phyloP scores from a whole-genome alignment of 2,329 filamentous ascomycete genomes.

The Rhynchosporium graminicola region DNA sequence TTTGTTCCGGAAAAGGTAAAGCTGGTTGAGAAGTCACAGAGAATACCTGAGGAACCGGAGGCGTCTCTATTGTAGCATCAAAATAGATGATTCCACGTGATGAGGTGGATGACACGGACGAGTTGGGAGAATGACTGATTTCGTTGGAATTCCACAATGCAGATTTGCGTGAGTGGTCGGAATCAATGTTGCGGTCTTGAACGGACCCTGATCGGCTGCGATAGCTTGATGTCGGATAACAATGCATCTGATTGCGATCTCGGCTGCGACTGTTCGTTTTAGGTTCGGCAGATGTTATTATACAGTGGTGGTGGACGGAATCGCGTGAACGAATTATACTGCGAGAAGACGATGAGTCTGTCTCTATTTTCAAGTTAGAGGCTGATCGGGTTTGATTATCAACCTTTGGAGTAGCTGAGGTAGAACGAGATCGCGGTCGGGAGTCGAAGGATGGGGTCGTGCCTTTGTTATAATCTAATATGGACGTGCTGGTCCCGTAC shows the following conservation, averaged over 20 bases:
- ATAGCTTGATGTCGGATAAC: constrained; percentile 23
- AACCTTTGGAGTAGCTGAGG: neutral
- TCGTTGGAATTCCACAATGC: constrained; percentile 38
- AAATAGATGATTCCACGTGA: constrained; percentile 6
- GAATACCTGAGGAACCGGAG: neutral
- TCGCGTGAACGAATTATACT: constrained; percentile 11
- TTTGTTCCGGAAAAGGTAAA: neutral
- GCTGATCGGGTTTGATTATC: constrained; percentile 19
- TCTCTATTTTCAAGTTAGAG: constrained; percentile 13
- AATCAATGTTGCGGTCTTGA: constrained; percentile 29
- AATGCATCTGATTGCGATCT: constrained; percentile 30
- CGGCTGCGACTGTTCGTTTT: constrained; percentile 19
- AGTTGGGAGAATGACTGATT: constrained; percentile 14
- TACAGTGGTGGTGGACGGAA: constrained; percentile 16
- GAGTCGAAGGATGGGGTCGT: neutral
- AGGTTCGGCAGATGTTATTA: constrained; percentile 19
- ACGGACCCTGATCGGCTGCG: constrained; percentile 29
- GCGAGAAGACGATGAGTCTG: constrained; percentile 16
- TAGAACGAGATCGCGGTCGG: constrained; percentile 15
- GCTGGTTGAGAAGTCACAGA: neutral
- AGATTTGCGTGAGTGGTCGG: constrained; percentile 27
- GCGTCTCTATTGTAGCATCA: neutral
- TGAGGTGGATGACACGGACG: constrained; percentile 17
- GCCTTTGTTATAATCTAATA: constrained; percentile 12
- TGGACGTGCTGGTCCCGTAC: constrained; percentile 23